phyloP scores from a whole-genome alignment of 2,329 filamentous ascomycete genomes.

The Dactylellina sp. region DNA sequence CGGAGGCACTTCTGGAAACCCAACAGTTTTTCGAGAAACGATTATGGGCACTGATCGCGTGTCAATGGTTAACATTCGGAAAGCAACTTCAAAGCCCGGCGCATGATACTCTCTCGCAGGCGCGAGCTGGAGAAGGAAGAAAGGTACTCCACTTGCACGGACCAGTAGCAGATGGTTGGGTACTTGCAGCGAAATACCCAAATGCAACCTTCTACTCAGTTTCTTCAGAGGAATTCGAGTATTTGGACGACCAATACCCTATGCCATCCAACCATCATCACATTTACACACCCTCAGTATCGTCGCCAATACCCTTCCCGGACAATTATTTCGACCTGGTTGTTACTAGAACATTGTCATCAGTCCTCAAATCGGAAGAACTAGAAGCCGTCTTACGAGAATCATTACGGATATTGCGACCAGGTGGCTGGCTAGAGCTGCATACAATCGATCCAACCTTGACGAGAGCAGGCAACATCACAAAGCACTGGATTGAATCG shows the following conservation, averaged over 20 bases:
- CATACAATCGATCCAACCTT: slow-evolving; percentile 56
- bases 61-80: slow-evolving; percentile 57
- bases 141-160: slow-evolving; percentile 56
- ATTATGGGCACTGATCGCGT: slow-evolving; percentile 55
- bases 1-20: slow-evolving; percentile 41
- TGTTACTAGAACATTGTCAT: slow-evolving; percentile 50
- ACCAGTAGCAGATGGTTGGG: slow-evolving; percentile 56
- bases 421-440: slow-evolving; percentile 57
- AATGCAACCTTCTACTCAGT: slow-evolving; percentile 52
- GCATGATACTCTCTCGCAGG: slow-evolving; percentile 50
- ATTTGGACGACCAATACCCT: slow-evolving; percentile 34
- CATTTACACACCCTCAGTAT: slow-evolving; percentile 53
- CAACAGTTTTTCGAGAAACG: slow-evolving; percentile 53
- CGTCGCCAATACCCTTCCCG: slow-evolving; percentile 56
- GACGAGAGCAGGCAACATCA: slow-evolving; percentile 54
- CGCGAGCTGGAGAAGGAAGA: slow-evolving; percentile 45
- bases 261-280: slow-evolving; percentile 55
- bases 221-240: slow-evolving; percentile 39
- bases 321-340: slow-evolving; percentile 57
- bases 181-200: slow-evolving; percentile 58
- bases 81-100: slow-evolving; percentile 57
- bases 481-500: slow-evolving; percentile 57
- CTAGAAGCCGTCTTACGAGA: slow-evolving; percentile 53
- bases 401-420: slow-evolving; percentile 54
- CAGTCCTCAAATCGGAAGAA: slow-evolving; percentile 49